Conservation (phyloP, 805 yeast species). For the Huiozyma naganishii region DNA sequence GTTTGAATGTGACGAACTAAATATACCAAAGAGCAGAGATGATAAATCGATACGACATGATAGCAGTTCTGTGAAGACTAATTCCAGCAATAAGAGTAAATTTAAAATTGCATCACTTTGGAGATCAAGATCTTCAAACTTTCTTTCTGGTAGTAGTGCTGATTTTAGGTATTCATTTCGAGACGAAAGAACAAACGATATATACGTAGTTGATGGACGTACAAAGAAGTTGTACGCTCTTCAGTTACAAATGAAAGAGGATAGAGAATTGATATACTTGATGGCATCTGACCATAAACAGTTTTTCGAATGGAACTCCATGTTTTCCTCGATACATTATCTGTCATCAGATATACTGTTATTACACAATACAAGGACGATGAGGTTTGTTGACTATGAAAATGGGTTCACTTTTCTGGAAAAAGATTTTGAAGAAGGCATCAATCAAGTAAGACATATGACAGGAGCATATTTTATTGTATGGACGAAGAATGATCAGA, state of each 20-base stretch:
- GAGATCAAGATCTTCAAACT: slow-evolving; percentile 2
- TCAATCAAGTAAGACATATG: slow-evolving; percentile 10
- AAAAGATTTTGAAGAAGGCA: slow-evolving; percentile 14
- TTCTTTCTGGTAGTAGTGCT: neutral
- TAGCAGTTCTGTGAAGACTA: slow-evolving; percentile 5
- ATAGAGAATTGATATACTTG: slow-evolving; percentile 6
- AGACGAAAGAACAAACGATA: slow-evolving; percentile 3
- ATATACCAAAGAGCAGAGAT: slow-evolving; percentile 1
- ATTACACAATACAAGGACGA: slow-evolving; percentile 7
- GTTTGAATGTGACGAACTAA: neutral
- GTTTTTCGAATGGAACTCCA: slow-evolving; percentile 14
- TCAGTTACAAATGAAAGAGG: neutral
- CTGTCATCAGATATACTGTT: slow-evolving; percentile 14
- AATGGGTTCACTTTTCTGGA: slow-evolving; percentile 21
- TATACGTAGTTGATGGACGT: slow-evolving; percentile 15
- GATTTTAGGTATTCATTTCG: slow-evolving; percentile 11
- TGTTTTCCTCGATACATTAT: slow-evolving; percentile 11
- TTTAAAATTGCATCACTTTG: slow-evolving; percentile 15
- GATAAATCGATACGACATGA: slow-evolving; percentile 2
- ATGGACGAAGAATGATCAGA: slow-evolving; percentile 12
- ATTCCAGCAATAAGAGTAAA: slow-evolving; percentile 7
- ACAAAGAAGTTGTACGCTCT: slow-evolving; percentile 8
- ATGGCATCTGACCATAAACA: slow-evolving; percentile 9
- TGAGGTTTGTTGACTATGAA: slow-evolving; percentile 19
- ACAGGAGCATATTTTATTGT: slow-evolving; percentile 14